Conservation (phyloP, 768 basidiomycete species). For the Agaricus subrufescens region DNA sequence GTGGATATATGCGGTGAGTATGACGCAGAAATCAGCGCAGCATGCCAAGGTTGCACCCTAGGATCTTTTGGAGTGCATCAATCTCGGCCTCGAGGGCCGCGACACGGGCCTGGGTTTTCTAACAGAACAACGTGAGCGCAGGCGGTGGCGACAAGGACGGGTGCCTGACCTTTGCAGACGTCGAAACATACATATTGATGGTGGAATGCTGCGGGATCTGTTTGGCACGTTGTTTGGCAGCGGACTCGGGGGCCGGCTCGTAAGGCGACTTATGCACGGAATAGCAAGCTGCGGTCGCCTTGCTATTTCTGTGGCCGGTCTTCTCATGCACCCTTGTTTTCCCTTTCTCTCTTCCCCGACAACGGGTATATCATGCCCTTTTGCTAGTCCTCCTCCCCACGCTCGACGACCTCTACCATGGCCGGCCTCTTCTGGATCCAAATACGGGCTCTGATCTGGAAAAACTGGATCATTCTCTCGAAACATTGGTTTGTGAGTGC, state of each 20-base stretch:
- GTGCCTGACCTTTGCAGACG: conserved; percentile 20
- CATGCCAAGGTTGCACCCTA: conserved; percentile 18
- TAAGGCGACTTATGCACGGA: neutral
- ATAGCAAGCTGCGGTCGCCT: neutral
- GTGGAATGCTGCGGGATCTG: neutral
- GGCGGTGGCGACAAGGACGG: neutral
- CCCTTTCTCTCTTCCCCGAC: neutral
- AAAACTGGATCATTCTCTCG: conserved; percentile 71
- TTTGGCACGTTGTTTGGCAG: neutral
- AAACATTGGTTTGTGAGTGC: conserved; percentile 58
- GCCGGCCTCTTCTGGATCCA: conserved; percentile 53
- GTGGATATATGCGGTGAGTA: neutral
- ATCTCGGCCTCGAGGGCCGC: conserved; percentile 22
- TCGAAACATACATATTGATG: conserved; percentile 21
- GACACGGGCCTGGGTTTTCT: conserved; percentile 24
- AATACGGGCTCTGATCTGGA: conserved; percentile 56
- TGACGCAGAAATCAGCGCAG: neutral
- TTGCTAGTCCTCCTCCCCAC: neutral
- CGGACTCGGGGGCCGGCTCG: conserved; percentile 2
- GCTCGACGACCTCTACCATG: conserved; percentile 14
- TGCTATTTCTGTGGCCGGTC: conserved; percentile 1
- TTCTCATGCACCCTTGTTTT: conserved; percentile 2
- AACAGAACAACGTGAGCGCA: neutral
- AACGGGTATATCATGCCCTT: neutral
- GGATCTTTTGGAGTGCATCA: conserved; percentile 19